phyloP scores from a whole-genome alignment of 2,329 filamentous ascomycete genomes.

The Ophiocordyceps unilateralis region DNA sequence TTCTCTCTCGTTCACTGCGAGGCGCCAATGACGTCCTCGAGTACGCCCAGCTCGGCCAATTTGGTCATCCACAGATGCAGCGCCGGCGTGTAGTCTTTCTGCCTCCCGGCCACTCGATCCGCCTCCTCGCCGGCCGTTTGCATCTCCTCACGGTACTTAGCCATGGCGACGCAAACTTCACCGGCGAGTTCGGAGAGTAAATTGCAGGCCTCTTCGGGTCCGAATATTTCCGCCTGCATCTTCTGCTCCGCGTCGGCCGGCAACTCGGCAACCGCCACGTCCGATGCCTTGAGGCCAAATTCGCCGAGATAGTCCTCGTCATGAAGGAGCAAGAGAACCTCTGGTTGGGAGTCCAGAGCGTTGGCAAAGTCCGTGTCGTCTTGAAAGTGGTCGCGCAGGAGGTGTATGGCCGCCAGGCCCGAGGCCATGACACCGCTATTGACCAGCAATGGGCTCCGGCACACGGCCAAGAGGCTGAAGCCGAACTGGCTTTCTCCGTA shows the following conservation, averaged over 20 bases:
- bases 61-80: conserved; percentile 53
- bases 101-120: conserved; percentile 33
- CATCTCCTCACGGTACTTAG: conserved; percentile 31
- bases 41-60: conserved; percentile 47
- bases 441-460: conserved; percentile 41
- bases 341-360: neutral
- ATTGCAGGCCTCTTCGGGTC: conserved; percentile 11
- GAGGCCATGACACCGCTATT: conserved; percentile 28
- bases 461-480: conserved; percentile 66
- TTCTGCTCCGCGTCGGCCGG: conserved; percentile 5
- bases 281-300: conserved; percentile 11
- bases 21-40: conserved; percentile 25
- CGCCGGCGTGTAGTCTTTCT: conserved; percentile 52
- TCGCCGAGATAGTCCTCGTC: conserved; percentile 11
- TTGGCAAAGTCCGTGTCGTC: neutral
- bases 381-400: neutral
- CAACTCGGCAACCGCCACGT: conserved; percentile 9
- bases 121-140: conserved; percentile 28
- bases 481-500: conserved; percentile 48
- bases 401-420: conserved; percentile 21
- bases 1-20: conserved; percentile 1
- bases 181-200: conserved; percentile 20
- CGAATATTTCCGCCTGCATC: conserved; percentile 3
- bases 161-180: conserved; percentile 24
- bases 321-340: conserved; percentile 1